Evolutionary conservation across 768 basidiomycete species (phyloP).

Genomic region (Terana coerulea): DNA sequence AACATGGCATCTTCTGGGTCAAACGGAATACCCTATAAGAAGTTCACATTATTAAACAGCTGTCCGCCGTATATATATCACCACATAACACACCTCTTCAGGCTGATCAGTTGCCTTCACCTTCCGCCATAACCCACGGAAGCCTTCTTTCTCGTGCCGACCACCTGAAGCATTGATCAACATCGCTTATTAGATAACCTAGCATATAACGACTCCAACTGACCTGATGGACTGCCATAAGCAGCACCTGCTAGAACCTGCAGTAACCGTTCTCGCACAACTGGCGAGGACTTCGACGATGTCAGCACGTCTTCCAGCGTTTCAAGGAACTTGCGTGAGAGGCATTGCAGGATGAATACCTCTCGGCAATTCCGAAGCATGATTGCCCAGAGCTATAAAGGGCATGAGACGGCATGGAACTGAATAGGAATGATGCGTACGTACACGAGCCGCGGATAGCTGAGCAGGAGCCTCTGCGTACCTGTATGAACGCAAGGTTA

Average conservation of each 20-base stretch:
- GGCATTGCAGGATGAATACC: slow-evolving; percentile 64
- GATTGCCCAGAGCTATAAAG: slow-evolving; percentile 75
- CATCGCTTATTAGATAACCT: background rate
- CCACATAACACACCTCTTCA: slow-evolving; percentile 53
- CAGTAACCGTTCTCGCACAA: slow-evolving; percentile 74
- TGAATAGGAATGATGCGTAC: slow-evolving; percentile 22
- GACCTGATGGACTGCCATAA: slow-evolving; percentile 45
- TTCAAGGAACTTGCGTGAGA: slow-evolving; percentile 74
- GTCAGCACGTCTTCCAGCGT: slow-evolving; percentile 71
- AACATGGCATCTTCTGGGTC: slow-evolving; percentile 80
- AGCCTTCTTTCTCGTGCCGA: slow-evolving; percentile 35
- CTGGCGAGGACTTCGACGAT: slow-evolving; percentile 64
- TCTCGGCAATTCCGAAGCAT: slow-evolving; percentile 82
- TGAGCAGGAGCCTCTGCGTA: slow-evolving; percentile 75
- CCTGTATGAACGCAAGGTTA: slow-evolving; percentile 34
- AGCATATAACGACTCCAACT: background rate
- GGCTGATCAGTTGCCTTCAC: slow-evolving; percentile 80
- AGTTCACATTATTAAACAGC: background rate
- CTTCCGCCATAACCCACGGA: slow-evolving; percentile 74
- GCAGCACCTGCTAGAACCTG: slow-evolving; percentile 83
- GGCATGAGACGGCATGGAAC: background rate
- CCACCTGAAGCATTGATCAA: background rate
- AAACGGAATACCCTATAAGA: slow-evolving; percentile 66
- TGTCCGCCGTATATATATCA: background rate
- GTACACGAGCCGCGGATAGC: slow-evolving; percentile 70